Percentiles rank a stretch among this genome's conserved stretches.
phyloP scores from a whole-genome alignment of 306 rosid species.

The Fragaria vesca region DNA sequence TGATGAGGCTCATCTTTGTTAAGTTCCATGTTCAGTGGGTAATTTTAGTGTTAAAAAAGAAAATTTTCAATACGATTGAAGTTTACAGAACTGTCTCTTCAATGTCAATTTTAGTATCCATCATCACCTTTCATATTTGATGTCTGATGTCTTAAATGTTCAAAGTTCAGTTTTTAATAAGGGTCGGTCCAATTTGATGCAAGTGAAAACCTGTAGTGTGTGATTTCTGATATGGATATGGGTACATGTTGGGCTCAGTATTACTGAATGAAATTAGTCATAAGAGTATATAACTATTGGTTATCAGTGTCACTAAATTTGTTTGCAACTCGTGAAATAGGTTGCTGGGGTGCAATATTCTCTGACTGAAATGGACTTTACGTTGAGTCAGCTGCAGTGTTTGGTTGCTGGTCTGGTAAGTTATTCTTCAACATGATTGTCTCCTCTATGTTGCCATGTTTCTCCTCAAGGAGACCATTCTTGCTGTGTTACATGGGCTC shows the following conservation, averaged over 20 bases:
- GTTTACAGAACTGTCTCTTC: background rate
- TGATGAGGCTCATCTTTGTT: conserved; percentile 1
- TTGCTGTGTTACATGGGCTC: background rate
- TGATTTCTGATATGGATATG: background rate
- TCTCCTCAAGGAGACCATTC: background rate
- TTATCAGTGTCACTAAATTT: conserved; percentile 6
- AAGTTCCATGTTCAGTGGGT: background rate
- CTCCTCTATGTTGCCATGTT: background rate
- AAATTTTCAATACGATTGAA: background rate
- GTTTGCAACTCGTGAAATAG: conserved; percentile 47
- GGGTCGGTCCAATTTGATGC: background rate
- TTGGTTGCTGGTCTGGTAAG: conserved; percentile 77
- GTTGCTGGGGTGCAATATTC: conserved; percentile 67
- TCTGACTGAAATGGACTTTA: conserved; percentile 50
- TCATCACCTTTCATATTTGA: background rate
- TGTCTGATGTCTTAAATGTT: background rate
- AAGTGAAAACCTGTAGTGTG: background rate
- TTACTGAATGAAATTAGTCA: background rate
- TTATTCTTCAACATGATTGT: conserved; percentile 14
- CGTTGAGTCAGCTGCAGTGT: conserved; percentile 52
- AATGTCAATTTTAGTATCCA: background rate
- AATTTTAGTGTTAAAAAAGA: background rate
- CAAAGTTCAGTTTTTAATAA: background rate
- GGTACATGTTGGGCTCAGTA: background rate
- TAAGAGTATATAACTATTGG: background rate